A percentile compares a stretch with the other conserved stretches of the same genome.
Conservation (phyloP, 345 rosid genomes). For the Clarkia xantiana region DNA sequence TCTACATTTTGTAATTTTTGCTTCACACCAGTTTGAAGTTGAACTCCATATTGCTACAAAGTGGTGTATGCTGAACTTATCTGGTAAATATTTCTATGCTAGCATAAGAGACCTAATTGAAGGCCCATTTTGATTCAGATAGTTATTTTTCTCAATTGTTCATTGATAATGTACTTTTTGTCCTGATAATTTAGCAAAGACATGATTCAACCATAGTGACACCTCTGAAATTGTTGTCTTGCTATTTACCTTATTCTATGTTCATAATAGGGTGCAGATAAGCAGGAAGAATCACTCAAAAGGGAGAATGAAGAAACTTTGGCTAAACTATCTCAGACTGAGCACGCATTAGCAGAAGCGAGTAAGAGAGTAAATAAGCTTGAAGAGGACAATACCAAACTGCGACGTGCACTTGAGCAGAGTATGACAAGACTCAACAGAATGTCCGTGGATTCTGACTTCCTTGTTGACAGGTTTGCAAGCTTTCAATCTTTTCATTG, state of each 20-base stretch:
- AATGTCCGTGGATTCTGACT: slow-evolving; percentile 91
- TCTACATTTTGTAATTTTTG: not conserved
- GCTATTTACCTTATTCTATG: not conserved
- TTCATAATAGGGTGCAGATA: slow-evolving; percentile 40
- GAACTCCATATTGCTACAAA: too few species aligned
- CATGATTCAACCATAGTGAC: too few species aligned
- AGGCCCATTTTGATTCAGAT: too few species aligned
- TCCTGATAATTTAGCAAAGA: too few species aligned
- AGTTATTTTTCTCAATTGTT: too few species aligned
- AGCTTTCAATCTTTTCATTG: not conserved
- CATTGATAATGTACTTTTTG: too few species aligned
- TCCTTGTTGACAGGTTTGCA: slow-evolving; percentile 72
- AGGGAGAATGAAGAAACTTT: slow-evolving; percentile 57
- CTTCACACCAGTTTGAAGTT: too few species aligned
- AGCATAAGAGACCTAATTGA: too few species aligned
- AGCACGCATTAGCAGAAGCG: slow-evolving; percentile 44
- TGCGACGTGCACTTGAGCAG: slow-evolving; percentile 81
- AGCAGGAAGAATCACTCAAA: slow-evolving; percentile 32
- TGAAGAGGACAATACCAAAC: slow-evolving; percentile 78
- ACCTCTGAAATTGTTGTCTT: not conserved
- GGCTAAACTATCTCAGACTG: slow-evolving; percentile 45
- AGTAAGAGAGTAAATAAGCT: slow-evolving; percentile 57
- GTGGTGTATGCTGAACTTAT: too few species aligned
- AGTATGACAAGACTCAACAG: slow-evolving; percentile 90
- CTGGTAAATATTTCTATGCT: too few species aligned